Conservation (phyloP, 2,329 filamentous ascomycete genomes). For the Akanthomyces dipterigenus region DNA sequence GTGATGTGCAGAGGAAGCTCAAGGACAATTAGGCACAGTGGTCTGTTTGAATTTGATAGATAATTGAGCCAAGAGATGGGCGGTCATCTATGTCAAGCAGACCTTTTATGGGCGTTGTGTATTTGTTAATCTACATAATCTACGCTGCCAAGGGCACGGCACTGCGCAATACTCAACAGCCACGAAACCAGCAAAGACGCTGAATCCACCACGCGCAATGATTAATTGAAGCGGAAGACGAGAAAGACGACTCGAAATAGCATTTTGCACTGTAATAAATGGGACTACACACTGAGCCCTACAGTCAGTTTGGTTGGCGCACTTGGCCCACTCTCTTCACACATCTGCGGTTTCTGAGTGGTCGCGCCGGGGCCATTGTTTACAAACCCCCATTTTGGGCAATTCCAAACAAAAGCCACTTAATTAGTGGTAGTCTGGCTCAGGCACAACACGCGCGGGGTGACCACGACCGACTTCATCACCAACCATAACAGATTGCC, state of each 20-base stretch:
- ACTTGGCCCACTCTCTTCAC: neutral
- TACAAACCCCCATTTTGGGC: conserved; percentile 32
- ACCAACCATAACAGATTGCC: conserved; percentile 6
- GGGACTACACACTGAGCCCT: neutral
- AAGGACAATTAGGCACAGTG: neutral
- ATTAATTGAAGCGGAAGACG: neutral
- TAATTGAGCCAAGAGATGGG: too few relatives aligned
- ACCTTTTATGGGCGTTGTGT: too few relatives aligned
- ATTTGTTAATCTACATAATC: too few relatives aligned
- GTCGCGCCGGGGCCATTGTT: conserved; percentile 26
- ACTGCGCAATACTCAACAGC: neutral
- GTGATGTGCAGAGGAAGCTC: neutral
- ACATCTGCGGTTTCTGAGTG: neutral
- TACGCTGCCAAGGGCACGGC: too few relatives aligned
- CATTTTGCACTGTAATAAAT: too few relatives aligned
- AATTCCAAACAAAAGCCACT: conserved; percentile 30
- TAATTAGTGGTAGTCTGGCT: neutral
- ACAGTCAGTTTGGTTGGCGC: neutral
- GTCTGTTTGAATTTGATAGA: too few relatives aligned
- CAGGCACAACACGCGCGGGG: conserved; percentile 16
- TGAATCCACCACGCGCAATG: neutral
- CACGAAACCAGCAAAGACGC: neutral
- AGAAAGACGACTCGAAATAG: too few relatives aligned
- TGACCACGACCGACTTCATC: conserved; percentile 9
- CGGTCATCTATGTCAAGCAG: neutral